phyloP scores from a whole-genome alignment of 108 stramenopile species.

The Skeletonema tropicum region DNA sequence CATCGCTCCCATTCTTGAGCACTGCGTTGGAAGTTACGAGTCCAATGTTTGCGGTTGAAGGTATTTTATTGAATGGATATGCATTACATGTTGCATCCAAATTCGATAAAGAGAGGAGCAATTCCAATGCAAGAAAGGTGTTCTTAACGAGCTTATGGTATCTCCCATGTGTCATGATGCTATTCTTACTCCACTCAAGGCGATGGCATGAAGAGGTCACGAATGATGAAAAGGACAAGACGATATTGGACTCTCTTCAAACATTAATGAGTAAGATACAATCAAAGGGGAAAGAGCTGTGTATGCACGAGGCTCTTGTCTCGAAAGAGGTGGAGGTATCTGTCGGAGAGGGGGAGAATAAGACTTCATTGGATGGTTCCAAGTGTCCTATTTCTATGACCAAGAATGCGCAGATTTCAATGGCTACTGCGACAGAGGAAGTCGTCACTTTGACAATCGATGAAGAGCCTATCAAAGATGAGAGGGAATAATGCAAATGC shows the following conservation, averaged over 20 bases:
- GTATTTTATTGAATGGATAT: constrained; percentile 85
- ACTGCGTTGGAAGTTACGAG: constrained; percentile 85
- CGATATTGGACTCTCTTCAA: constrained; percentile 40
- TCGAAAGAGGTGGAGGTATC: constrained; percentile 34
- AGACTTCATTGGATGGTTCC: constrained; percentile 32
- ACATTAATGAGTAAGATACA: constrained; percentile 62
- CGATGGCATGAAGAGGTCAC: constrained; percentile 69
- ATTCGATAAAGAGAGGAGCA: constrained; percentile 88
- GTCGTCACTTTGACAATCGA: constrained; percentile 1
- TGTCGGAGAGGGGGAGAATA: constrained; percentile 21
- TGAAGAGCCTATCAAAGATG: no score
- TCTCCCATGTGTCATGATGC: constrained; percentile 89
- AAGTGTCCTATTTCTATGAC: constrained; percentile 41
- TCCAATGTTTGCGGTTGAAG: constrained; percentile 96
- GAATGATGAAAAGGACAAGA: constrained; percentile 23
- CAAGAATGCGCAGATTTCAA: constrained; percentile 14
- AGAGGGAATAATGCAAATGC: no score
- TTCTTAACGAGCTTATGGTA: constrained; percentile 97
- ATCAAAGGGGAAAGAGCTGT: constrained; percentile 75
- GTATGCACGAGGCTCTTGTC: constrained; percentile 75
- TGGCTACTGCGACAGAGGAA: constrained; percentile 1
- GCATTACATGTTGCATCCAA: constrained; percentile 73
- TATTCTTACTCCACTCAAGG: constrained; percentile 94
- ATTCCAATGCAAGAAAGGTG: constrained; percentile 92
- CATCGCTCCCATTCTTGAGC: constrained; percentile 86